Evolutionary conservation across 768 basidiomycete species (phyloP), one percentile per base, ranked within the genome.

Genomic region (Flagelloscypha sp.): DNA sequence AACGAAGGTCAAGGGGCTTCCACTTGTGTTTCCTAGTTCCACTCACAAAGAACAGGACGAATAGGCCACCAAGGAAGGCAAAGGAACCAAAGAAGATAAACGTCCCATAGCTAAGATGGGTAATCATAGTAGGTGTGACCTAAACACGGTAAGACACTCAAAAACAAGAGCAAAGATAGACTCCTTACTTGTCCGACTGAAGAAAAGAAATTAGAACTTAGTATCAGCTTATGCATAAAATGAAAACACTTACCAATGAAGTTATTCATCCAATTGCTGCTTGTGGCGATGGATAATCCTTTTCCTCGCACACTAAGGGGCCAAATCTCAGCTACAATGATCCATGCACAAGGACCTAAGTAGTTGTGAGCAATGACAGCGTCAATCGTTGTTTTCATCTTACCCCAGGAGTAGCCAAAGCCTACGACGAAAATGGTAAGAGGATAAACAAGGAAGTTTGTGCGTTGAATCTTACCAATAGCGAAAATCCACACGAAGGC

Each of bases 251-350:
- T 39, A 72, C 72, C 74, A 46, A 83, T 83, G 53, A 81, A 83
- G 50, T 81, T 83, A 54, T 83, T 81, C 79, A 83, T 81, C 78
- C 79, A 85, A 60, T 85, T 85, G 10, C 77, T 76, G 6, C 79
- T 84, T 4, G 79, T 75, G 3, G 78, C 76, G 44, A 87, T 80
- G 3, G 79, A 79, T 41, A 85, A 56, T 28, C 81, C 83, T 58
- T 84, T 84, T 35, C 80, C 78, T 37, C 83, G 74, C 39, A 84
- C 72, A 41, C 73, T 76, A 47, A 84, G 52, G 10, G 79, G 77
- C 74, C 74, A 80, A 33, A 80, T 81, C 58, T 84, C 81, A 7
- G 83, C 76, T 8, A 81, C 74, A 25, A 84, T 58, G 53, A 85
- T 81, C 83, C 84, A 86, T 8, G 79, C 66, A 47, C 79, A 79